Percentiles rank a stretch among this genome's conserved stretches.
Conservation (phyloP, 139 green algal species). For the Spirogloea muscicola region DNA sequence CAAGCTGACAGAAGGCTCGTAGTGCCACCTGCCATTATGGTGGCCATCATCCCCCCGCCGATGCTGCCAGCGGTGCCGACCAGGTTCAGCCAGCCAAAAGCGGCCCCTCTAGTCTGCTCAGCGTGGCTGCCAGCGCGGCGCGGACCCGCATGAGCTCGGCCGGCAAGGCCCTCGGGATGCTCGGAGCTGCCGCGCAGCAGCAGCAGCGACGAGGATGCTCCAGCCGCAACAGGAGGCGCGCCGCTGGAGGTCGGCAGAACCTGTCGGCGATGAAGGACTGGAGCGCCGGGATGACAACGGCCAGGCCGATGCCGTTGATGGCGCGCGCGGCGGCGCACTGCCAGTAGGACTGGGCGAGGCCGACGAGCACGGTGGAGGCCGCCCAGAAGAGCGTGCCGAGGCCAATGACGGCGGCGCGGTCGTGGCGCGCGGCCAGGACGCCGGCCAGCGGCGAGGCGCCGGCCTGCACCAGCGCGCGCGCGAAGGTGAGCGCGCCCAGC, state of each 20-base stretch:
- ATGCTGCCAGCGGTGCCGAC: conserved; percentile 12
- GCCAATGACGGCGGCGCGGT: conserved; percentile 15
- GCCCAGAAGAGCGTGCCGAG: conserved; percentile 13
- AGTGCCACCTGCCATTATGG: conserved; percentile 20
- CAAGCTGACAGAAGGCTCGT: too few relatives aligned
- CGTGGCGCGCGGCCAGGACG: conserved; percentile 5
- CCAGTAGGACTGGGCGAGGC: background rate
- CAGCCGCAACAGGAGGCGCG: too few relatives aligned
- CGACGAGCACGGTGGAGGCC: background rate
- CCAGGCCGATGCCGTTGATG: conserved; percentile 14
- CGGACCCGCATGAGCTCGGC: too few relatives aligned
- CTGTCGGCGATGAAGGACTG: conserved; percentile 27
- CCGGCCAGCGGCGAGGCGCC: background rate
- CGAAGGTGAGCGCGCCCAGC: conserved; percentile 34
- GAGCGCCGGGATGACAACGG: conserved; percentile 9
- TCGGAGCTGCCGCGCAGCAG: too few relatives aligned
- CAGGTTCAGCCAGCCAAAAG: conserved; percentile 40
- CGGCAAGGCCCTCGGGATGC: too few relatives aligned
- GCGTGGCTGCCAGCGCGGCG: background rate
- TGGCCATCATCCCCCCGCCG: conserved; percentile 23
- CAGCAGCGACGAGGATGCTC: too few relatives aligned
- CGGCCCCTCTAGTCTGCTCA: conserved; percentile 12
- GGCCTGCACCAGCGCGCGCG: conserved; percentile 12
- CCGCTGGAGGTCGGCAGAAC: too few relatives aligned
- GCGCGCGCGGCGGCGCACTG: background rate